Evolutionary conservation across 345 rosid species (phyloP), one percentile per base, ranked within the genome.

Genomic region (Viola odorata): DNA sequence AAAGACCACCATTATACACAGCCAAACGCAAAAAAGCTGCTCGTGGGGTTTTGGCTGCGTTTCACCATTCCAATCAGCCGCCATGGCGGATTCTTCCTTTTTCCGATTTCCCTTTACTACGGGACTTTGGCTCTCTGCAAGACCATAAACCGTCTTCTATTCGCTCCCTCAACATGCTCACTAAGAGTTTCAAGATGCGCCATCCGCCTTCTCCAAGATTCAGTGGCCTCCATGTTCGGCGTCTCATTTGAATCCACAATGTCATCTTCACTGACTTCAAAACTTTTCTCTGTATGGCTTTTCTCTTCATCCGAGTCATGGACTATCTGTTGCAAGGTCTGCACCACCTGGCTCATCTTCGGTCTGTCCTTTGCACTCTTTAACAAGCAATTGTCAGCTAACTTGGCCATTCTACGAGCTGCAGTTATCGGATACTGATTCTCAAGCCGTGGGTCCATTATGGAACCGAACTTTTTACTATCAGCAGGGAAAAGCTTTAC

Each of bases 321-420:
- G 16, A 79, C 67, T 57, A 85, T 78, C 73, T 81, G 82, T 67
- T 55, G 74, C 78, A 88, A 60, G 9, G 64, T 73, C 55, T 83
- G 84, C 37, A 86, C 91, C 57, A 88, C 91, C 60, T 53, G 38
- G 14, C 83, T 82, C 95, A 86, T 91, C 53, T 60, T 45, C 0
- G 98, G 96, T 11, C 98, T 80, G n/a, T 84, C 88, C 66, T 85
- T 89, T 6, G 82, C 77, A 45, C 73, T 78, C 75, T 68, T 84
- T 23, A 69, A 56, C 72, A 92, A 70, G 70, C 98, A 89, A 45
- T 37, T 75, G 55, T 87, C 87, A 10, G 96, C 98, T 44, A 89
- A 40, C 71, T 77, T 84, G 48, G 94, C 96, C 49, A 87, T 62
- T 64, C 69, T 82, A 36, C 85, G 78, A 50, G 90, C 91, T 15